Base-by-base conservation (phyloP, 1,139 yeast genomes). In the Suhomyces atakaporum region DNA sequence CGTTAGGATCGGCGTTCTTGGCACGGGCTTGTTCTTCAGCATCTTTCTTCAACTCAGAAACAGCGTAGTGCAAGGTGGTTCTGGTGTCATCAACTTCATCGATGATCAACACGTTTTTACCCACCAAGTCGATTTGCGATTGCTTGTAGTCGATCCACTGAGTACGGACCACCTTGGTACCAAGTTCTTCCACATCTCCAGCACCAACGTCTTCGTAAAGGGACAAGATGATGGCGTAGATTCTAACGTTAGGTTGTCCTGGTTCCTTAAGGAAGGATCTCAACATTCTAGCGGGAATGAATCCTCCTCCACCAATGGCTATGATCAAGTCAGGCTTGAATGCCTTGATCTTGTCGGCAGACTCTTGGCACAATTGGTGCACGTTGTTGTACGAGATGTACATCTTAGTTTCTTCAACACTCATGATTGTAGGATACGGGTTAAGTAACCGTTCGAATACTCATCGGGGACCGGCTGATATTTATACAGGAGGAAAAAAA, bases 11-110 rank as follows among this genome's bases (percentile, higher is more conserved):
- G 12, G 54, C 59, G 23, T 57, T 57, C 45, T 45, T 41, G 25
- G 47, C 50, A 26, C 27, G 27, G 36, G 51, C 45, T 33, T 49
- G 53, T 43, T 66, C 75, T 27, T 56, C 77, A 35, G 89, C 84
- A 57, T 90, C 97, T 66, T 86, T 86, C 62, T 84, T 79, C 57
- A 89, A 77, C 63, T 89, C 97, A 20, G 83, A 74, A 16, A 89
- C 81, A 3, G 97, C 96, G 56, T 89, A 90, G 65, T 88, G 96
- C 49, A 89, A 75, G 14, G 97, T 89, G 43, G 96, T 89, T 73
- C 97, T 82, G 34, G 97, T 88, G 60, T 89, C 97, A 62, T 89
- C 97, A 31, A 89, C 97, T 63, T 89, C 97, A 58, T 89, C 97
- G 43, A 89, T 92, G 54, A 89, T 85, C 57, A 88, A 69, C 25